phyloP scores from a whole-genome alignment of 2,329 filamentous ascomycete species.

The Bipolaris oryzae region DNA sequence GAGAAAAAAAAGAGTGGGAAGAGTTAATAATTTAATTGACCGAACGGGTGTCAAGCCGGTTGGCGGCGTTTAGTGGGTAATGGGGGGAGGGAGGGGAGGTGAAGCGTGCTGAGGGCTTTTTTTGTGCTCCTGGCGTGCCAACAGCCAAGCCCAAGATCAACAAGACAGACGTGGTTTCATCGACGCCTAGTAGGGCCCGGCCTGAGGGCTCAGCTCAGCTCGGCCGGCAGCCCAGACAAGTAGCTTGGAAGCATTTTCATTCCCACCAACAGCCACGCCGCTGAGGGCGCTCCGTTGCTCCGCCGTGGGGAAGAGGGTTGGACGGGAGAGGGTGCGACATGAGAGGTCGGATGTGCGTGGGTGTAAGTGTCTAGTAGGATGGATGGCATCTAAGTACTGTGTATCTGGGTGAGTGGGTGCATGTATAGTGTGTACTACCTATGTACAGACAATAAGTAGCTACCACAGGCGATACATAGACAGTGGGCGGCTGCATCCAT shows the following conservation, averaged over 20 bases:
- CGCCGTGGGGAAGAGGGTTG: not conserved
- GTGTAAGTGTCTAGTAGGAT: too few relatives aligned
- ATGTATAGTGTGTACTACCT: too few relatives aligned
- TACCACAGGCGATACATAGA: too few relatives aligned
- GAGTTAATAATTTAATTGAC: not conserved
- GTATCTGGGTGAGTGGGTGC: too few relatives aligned
- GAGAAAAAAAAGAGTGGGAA: not conserved
- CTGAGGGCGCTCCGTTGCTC: slow-evolving; percentile 8
- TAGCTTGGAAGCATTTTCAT: slow-evolving; percentile 3
- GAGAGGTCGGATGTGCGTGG: not conserved
- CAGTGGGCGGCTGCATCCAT: slow-evolving; percentile 10
- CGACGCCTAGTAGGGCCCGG: slow-evolving; percentile 30
- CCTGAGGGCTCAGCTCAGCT: slow-evolving; percentile 8
- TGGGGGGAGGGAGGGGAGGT: too few relatives aligned
- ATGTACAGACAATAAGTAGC: too few relatives aligned
- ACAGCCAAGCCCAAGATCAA: slow-evolving; percentile 31
- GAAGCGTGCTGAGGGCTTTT: slow-evolving; percentile 7
- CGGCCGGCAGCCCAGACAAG: not conserved
- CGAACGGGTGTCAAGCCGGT: slow-evolving; percentile 1
- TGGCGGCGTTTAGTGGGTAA: slow-evolving; percentile 2
- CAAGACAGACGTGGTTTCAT: slow-evolving; percentile 35
- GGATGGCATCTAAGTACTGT: too few relatives aligned
- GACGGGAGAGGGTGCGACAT: not conserved
- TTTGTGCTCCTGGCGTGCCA: slow-evolving; percentile 5
- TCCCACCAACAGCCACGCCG: slow-evolving; percentile 17